phyloP scores from a whole-genome alignment of 2,329 filamentous ascomycete genomes.

The Elsinoe australis region DNA sequence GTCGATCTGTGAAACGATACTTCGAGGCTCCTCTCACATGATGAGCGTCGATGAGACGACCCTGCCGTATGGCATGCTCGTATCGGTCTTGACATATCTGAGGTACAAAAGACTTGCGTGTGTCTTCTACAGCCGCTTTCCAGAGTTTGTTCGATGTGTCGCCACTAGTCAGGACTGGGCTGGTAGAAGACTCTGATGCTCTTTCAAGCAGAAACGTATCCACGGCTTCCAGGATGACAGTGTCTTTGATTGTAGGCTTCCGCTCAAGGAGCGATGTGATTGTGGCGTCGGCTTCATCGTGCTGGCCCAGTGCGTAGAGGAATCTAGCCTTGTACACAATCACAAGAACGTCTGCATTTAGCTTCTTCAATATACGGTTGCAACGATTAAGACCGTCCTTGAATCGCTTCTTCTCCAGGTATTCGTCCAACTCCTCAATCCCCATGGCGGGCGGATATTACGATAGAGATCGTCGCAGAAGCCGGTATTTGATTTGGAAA shows the following conservation, averaged over 20 bases:
- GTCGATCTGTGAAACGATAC: too few species aligned
- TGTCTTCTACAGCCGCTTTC: not conserved
- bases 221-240: conserved; percentile 7
- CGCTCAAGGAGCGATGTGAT: conserved; percentile 5
- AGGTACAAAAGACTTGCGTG: not conserved
- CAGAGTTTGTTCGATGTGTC: not conserved
- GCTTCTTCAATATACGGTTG: conserved; percentile 8
- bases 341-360: not conserved
- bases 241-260: not conserved
- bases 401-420: not conserved
- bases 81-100: conserved; percentile 7
- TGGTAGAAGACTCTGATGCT: not conserved
- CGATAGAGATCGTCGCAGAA: not conserved
- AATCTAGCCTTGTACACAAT: conserved; percentile 6
- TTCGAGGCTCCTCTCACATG: conserved; percentile 5
- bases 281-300: not conserved
- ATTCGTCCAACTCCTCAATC: conserved; percentile 6
- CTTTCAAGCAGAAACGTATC: not conserved
- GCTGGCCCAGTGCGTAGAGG: conserved; percentile 4
- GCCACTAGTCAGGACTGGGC: not conserved
- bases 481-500: too few species aligned
- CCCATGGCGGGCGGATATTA: conserved; percentile 3
- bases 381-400: conserved; percentile 13
- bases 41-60: conserved; percentile 3
- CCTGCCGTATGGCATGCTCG: not conserved